These are phyloP conservation scores for Eimeria praecox DNA, from an alignment of 169 alveolate species.

Conservation along the genomic window DNA sequence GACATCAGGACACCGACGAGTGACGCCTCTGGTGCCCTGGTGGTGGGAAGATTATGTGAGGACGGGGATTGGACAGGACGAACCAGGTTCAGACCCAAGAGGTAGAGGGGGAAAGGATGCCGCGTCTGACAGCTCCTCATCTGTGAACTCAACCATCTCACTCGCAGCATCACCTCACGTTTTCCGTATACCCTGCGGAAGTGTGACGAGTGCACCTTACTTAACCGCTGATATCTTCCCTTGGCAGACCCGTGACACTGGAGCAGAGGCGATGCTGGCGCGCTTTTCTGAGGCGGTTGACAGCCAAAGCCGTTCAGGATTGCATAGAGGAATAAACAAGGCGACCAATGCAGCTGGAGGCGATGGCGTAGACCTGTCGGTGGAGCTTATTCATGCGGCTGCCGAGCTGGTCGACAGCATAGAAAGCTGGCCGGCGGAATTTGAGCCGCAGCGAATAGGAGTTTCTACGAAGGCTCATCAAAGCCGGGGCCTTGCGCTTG, in stretches of 20 bases:
- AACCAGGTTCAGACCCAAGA: not conserved
- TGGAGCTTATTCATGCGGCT: slow-evolving; percentile 66
- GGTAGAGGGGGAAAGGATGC: not conserved
- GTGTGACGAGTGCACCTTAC: not conserved
- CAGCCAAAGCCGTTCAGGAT: not conserved
- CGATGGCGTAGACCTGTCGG: slow-evolving; percentile 25
- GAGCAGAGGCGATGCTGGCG: slow-evolving; percentile 59
- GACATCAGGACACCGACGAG: slow-evolving; percentile 45
- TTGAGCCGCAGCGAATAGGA: not conserved
- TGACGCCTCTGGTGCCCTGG: slow-evolving; percentile 66
- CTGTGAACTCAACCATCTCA: slow-evolving; percentile 50
- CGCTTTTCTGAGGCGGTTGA: slow-evolving; percentile 40
- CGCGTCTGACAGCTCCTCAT: slow-evolving; percentile 66
- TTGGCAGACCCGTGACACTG: not conserved
- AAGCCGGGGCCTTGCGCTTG: not conserved
- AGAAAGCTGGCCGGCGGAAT: slow-evolving; percentile 66
- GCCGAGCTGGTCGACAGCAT: slow-evolving; percentile 71
- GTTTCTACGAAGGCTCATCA: not conserved
- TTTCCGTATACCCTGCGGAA: slow-evolving; percentile 59
- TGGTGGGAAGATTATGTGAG: slow-evolving; percentile 68
- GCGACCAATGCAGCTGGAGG: not conserved
- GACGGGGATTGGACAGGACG: slow-evolving; percentile 29
- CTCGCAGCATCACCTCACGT: slow-evolving; percentile 65
- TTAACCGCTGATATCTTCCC: not conserved
- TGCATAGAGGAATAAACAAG: not conserved